Evolutionary conservation across 768 basidiomycete genomes (phyloP), one percentile per base, ranked within the genome.

Genomic region (Rhizopogon vinicolor): DNA sequence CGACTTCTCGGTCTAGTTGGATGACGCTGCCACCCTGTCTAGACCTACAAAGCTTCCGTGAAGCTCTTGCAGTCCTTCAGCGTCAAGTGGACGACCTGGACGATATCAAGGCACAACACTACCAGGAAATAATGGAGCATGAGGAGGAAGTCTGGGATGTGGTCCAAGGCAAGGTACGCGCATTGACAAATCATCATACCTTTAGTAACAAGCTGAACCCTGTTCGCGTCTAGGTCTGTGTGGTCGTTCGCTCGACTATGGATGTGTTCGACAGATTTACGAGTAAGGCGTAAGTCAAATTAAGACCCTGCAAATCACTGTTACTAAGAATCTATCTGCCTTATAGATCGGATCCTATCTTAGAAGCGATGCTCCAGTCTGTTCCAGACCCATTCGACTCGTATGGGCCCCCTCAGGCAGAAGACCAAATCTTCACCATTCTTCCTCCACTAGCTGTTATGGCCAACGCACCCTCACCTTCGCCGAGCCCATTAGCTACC

Each of bases 111-210:
- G 81, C 76, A 7, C 77, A 81, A 7, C 93, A 98, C 72, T 95
- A 98, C 64, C 82, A 87, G 59, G 87, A 93, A 62, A 93, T 96
- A 52, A 73, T 93, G 49, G 90, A 91, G 56, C 93, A 94, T 62
- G 94, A 97, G 72, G 92, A 95, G 62, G 87, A 96, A 69, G 88
- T 93, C n/a, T 98, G 95, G 95, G 85, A 94, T 62, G 82, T 84
- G 13, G 91, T 96, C 6, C 85, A 95, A 67, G 83, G 78, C 59
- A 96, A 95, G 77, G 89, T 89, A 60, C 35, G 68, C 39, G 13
- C 53, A 19, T 39, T 25, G 33, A 49, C 19, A 49, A 28, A 51
- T n/a, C 29, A 37, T 33, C 33, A 6, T 19, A 14, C 29, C 50
- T n/a, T 16, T 43, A 31, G 55, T 57, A 39, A 33, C 57, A 48